A percentile compares a stretch with the other conserved stretches of the same genome.
Conservation (phyloP, 352 stramenopile species). For the Pseudoperonospora humuli region DNA sequence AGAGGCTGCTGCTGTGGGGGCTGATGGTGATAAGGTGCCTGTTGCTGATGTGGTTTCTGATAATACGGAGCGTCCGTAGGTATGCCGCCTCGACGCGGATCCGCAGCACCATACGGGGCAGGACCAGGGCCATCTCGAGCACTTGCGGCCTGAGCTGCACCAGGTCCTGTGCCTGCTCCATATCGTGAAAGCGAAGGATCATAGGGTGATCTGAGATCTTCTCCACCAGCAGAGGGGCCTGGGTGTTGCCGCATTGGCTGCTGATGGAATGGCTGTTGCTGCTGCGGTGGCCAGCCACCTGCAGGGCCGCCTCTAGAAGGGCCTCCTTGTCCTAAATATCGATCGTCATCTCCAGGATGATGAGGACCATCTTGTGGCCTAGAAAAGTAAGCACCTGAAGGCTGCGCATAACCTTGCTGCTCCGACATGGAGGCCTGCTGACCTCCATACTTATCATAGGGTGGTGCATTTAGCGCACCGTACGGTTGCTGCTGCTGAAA, state of each 20-base stretch:
- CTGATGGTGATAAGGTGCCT: slow-evolving; percentile 14
- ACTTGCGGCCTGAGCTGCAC: slow-evolving; percentile 3
- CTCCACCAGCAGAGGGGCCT: slow-evolving; percentile 14
- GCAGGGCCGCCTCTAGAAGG: slow-evolving; percentile 24
- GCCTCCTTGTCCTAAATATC: slow-evolving; percentile 33
- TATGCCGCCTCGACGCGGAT: slow-evolving; percentile 15
- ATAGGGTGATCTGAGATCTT: slow-evolving; percentile 19
- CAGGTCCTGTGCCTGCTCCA: slow-evolving; percentile 20
- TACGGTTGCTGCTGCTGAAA: slow-evolving; percentile 28
- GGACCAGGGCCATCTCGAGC: slow-evolving; percentile 6
- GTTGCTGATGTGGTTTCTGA: slow-evolving; percentile 22
- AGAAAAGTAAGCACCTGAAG: slow-evolving; percentile 21
- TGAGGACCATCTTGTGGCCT: slow-evolving; percentile 17
- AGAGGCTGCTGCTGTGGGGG: slow-evolving; percentile 13
- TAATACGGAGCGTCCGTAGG: slow-evolving; percentile 21
- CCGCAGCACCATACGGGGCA: slow-evolving; percentile 9
- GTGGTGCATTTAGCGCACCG: slow-evolving; percentile 15
- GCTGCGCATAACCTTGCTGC: slow-evolving; percentile 19
- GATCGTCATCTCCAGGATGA: slow-evolving; percentile 17
- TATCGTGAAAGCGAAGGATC: slow-evolving; percentile 31
- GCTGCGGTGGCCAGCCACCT: slow-evolving; percentile 17
- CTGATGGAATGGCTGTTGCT: slow-evolving; percentile 21
- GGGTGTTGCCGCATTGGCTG: slow-evolving; percentile 16
- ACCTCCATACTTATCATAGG: slow-evolving; percentile 22
- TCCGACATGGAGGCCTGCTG: slow-evolving; percentile 20